Conservation (phyloP, 306 rosid species). For the Sicyos baderoa region DNA sequence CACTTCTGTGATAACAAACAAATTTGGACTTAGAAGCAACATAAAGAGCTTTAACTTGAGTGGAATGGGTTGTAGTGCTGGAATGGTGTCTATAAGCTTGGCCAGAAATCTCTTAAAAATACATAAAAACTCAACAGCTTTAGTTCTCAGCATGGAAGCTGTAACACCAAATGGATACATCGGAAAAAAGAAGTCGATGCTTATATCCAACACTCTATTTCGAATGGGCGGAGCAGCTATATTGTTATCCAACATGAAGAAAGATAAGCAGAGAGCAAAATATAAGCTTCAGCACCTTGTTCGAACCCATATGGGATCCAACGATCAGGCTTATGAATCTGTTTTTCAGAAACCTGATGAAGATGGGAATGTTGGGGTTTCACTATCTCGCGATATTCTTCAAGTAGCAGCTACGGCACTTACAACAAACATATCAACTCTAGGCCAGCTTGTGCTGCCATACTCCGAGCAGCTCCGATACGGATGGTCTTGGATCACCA, state of each 20-base stretch:
- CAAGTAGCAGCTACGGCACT: constrained; percentile 51
- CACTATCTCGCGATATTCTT: constrained; percentile 37
- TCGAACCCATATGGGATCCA: constrained; percentile 47
- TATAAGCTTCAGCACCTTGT: constrained; percentile 57
- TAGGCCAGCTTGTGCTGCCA: constrained; percentile 58
- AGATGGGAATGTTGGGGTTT: constrained; percentile 39
- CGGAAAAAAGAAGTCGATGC: constrained; percentile 48
- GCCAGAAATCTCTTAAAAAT: constrained; percentile 55
- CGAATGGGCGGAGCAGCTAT: constrained; percentile 68
- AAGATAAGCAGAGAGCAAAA: constrained; percentile 41
- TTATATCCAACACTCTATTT: constrained; percentile 51
- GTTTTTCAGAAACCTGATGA: constrained; percentile 50
- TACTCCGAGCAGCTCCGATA: constrained; percentile 45
- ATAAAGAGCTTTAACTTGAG: constrained; percentile 45
- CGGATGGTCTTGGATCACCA: constrained; percentile 31
- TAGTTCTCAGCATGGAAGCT: constrained; percentile 63
- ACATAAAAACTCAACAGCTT: constrained; percentile 46
- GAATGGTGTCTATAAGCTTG: constrained; percentile 45
- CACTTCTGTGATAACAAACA: constrained; percentile 51
- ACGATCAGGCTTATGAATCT: constrained; percentile 45
- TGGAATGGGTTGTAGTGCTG: constrained; percentile 84
- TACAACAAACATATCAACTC: constrained; percentile 33
- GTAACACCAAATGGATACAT: constrained; percentile 43
- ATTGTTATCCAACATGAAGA: constrained; percentile 46
- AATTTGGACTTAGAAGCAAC: constrained; percentile 56